Evolutionary conservation across 352 stramenopile species (phyloP).

Genomic region (Thraustotheca clavata): DNA sequence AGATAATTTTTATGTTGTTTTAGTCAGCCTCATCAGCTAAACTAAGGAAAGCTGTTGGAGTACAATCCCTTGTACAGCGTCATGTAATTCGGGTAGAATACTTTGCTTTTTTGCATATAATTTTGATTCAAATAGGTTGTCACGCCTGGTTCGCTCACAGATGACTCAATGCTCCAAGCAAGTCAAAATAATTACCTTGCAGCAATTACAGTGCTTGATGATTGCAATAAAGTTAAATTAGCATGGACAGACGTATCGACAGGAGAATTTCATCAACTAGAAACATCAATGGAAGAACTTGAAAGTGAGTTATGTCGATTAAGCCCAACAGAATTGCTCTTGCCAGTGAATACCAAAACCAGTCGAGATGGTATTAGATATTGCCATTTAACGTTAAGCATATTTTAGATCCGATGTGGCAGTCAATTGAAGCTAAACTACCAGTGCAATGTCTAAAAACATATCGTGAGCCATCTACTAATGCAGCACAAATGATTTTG

Average conservation of each 20-base stretch:
- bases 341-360: conserved; percentile 27
- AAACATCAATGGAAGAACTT: conserved; percentile 44
- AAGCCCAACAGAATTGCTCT: conserved; percentile 54
- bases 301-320: conserved; percentile 49
- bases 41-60: conserved; percentile 31
- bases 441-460: conserved; percentile 53
- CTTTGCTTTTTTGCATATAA: not conserved
- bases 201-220: conserved; percentile 31
- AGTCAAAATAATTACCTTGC: conserved; percentile 76
- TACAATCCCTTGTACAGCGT: conserved; percentile 55
- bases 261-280: conserved; percentile 64
- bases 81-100: conserved; percentile 48
- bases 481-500: conserved; percentile 41
- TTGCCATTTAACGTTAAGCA: too few relatives aligned
- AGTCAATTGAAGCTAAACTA: conserved; percentile 33
- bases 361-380: not conserved
- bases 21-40: conserved; percentile 43
- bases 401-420: not conserved
- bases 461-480: conserved; percentile 33
- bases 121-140: conserved; percentile 28
- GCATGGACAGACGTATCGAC: conserved; percentile 73
- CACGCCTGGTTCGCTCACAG: conserved; percentile 61
- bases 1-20: not conserved
- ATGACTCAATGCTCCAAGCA: conserved; percentile 67
- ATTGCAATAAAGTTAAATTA: conserved; percentile 32